Percentiles rank a stretch among this genome's conserved stretches.
Evolutionary conservation across 305 asterid species (phyloP).

Genomic region (Nicotiana rustica): DNA sequence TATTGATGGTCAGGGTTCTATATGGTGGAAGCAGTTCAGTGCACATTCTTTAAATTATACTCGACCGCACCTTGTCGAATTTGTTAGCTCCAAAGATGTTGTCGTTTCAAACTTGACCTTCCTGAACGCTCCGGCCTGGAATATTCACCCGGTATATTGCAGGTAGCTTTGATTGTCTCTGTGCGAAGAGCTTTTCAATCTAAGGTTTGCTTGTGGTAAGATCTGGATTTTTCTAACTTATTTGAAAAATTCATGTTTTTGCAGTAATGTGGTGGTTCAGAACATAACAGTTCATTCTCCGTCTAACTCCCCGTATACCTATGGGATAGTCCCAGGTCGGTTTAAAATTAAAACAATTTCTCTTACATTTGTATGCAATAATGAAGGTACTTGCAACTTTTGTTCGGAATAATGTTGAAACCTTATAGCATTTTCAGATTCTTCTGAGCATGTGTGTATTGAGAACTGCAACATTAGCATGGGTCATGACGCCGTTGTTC

Average conservation of each 20-base stretch:
- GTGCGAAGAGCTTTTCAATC: not conserved
- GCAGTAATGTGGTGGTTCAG: constrained; percentile 82
- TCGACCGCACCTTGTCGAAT: constrained; percentile 77
- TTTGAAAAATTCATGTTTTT: constrained; percentile 33
- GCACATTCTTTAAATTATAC: constrained; percentile 68
- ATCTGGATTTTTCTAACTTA: constrained; percentile 14
- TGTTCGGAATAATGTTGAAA: constrained; percentile 9
- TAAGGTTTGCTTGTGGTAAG: not conserved
- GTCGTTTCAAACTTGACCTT: constrained; percentile 78
- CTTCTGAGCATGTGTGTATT: constrained; percentile 72
- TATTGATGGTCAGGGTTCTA: constrained; percentile 80
- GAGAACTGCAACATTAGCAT: constrained; percentile 80
- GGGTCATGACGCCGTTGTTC: constrained; percentile 69
- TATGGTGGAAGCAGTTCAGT: constrained; percentile 74
- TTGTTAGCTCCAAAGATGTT: constrained; percentile 58
- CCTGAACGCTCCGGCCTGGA: constrained; percentile 80
- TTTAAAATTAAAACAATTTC: constrained; percentile 14
- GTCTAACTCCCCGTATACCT: constrained; percentile 69
- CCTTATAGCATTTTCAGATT: constrained; percentile 57
- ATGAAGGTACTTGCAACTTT: constrained; percentile 13
- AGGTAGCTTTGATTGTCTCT: constrained; percentile 49
- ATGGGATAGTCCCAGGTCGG: constrained; percentile 84
- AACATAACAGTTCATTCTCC: constrained; percentile 73
- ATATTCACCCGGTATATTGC: constrained; percentile 74
- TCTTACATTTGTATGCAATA: not conserved